A percentile compares a stretch with the other conserved stretches of the same genome.
Conservation (phyloP, 768 basidiomycete genomes). For the Ephemerocybe angulata region DNA sequence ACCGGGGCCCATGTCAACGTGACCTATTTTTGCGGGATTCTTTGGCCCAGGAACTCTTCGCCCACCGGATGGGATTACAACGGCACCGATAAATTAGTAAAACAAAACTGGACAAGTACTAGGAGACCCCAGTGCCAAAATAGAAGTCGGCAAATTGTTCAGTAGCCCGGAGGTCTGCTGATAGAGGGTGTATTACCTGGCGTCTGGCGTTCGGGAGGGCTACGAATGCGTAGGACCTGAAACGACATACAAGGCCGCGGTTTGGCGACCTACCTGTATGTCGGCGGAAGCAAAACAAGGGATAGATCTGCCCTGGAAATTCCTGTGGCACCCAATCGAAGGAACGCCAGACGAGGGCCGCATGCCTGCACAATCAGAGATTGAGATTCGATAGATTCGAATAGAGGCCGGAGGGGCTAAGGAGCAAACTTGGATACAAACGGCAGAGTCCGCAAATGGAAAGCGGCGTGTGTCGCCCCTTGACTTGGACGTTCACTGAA, state of each 20-base stretch:
- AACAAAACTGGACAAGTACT: neutral
- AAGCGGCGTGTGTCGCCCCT: neutral
- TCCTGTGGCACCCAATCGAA: slow-evolving; percentile 14
- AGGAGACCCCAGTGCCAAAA: neutral
- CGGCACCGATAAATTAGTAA: neutral
- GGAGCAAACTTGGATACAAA: neutral
- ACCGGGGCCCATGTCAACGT: neutral
- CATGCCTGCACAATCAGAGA: slow-evolving; percentile 19
- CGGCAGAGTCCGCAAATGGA: slow-evolving; percentile 2
- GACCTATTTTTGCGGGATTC: neutral
- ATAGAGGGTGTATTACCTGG: neutral
- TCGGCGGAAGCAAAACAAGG: neutral
- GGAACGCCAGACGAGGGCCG: slow-evolving; percentile 21
- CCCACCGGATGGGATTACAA: slow-evolving; percentile 4
- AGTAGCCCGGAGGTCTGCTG: neutral
- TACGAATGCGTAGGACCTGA: neutral
- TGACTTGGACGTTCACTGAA: neutral
- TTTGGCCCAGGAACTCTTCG: neutral
- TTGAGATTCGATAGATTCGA: slow-evolving; percentile 6
- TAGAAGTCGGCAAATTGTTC: slow-evolving; percentile 6
- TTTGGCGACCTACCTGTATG: neutral
- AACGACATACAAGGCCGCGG: neutral
- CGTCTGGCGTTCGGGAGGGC: neutral
- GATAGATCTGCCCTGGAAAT: slow-evolving; percentile 14
- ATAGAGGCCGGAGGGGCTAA: slow-evolving; percentile 12